These are phyloP conservation scores for Chalaropsis thielavioides DNA, from an alignment of 2,329 filamentous ascomycete species.

Conservation along the genomic window DNA sequence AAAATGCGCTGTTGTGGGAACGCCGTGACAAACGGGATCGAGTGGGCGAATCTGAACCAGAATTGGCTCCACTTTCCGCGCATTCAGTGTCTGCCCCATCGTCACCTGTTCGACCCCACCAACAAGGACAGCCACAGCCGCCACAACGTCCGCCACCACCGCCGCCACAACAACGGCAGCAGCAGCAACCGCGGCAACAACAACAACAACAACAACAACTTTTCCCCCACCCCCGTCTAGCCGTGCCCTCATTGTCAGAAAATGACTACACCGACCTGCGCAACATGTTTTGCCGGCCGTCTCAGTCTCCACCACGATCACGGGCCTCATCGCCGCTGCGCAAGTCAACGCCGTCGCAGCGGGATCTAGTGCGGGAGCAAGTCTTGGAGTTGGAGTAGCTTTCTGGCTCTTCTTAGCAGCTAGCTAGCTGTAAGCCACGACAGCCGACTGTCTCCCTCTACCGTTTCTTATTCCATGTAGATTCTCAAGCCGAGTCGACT, in stretches of 20 bases:
- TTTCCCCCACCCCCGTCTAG: neutral
- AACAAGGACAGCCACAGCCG: neutral
- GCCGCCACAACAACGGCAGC: neutral
- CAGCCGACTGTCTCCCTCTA: neutral
- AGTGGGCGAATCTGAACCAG: neutral
- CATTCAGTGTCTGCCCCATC: neutral
- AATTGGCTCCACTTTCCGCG: neutral
- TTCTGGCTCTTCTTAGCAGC: neutral
- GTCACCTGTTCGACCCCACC: neutral
- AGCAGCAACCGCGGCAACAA: no score
- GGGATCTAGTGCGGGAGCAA: neutral
- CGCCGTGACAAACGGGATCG: neutral
- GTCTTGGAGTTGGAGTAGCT: neutral
- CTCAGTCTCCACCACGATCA: slow-evolving; percentile 9
- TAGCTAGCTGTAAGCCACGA: neutral
- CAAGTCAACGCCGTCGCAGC: neutral
- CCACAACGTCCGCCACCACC: neutral
- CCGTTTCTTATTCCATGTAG: no score
- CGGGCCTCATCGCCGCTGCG: neutral
- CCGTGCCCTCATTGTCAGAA: slow-evolving; percentile 14
- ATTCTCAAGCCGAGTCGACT: no score
- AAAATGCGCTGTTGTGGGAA: neutral
- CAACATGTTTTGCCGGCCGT: slow-evolving; percentile 16
- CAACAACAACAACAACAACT: neutral
- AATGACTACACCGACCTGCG: slow-evolving; percentile 15